A percentile compares a stretch with the other conserved stretches of the same genome.
Evolutionary conservation across 2,329 filamentous ascomycete genomes (phyloP).

Genomic region (Acrocalymma vagum): DNA sequence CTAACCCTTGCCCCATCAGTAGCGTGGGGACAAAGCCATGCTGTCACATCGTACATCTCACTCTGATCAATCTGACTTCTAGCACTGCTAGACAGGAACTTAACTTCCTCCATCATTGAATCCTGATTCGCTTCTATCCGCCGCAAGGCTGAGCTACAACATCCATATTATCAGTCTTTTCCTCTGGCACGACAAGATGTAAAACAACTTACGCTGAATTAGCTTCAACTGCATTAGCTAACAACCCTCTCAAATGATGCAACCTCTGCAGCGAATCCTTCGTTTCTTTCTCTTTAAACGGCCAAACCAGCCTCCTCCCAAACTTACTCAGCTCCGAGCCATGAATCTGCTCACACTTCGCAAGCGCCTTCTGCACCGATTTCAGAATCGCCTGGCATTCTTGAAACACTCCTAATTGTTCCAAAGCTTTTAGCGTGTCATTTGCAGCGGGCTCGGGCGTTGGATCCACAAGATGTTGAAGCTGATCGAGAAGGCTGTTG

Average conservation of each 20-base stretch:
- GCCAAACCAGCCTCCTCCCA: constrained; percentile 11
- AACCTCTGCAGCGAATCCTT: constrained; percentile 13
- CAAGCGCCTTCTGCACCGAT: constrained; percentile 10
- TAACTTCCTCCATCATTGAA: constrained; percentile 1
- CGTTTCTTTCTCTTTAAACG: constrained; percentile 21
- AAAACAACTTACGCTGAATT: constrained; percentile 7
- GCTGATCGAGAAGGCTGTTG: constrained; percentile 16
- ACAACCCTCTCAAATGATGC: constrained; percentile 7
- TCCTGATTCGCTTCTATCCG: constrained; percentile 6
- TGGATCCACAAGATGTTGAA: constrained; percentile 9
- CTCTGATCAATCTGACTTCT: constrained; percentile 1
- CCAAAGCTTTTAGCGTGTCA: constrained; percentile 6
- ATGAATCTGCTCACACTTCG: constrained; percentile 12
- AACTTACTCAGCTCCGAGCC: constrained; percentile 11
- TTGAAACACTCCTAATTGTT: constrained; percentile 6
- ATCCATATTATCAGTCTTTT: neutral
- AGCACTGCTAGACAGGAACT: constrained; percentile 1
- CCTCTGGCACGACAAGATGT: too few species aligned
- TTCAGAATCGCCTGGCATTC: constrained; percentile 6
- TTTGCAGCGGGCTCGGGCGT: constrained; percentile 1
- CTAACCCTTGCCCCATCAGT: constrained; percentile 7
- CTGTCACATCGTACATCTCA: constrained; percentile 1
- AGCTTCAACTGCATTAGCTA: constrained; percentile 13
- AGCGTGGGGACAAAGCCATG: constrained; percentile 5
- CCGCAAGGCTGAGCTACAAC: neutral